Base-by-base conservation (phyloP, 208 protist genomes). In the Crithidia sp. region DNA sequence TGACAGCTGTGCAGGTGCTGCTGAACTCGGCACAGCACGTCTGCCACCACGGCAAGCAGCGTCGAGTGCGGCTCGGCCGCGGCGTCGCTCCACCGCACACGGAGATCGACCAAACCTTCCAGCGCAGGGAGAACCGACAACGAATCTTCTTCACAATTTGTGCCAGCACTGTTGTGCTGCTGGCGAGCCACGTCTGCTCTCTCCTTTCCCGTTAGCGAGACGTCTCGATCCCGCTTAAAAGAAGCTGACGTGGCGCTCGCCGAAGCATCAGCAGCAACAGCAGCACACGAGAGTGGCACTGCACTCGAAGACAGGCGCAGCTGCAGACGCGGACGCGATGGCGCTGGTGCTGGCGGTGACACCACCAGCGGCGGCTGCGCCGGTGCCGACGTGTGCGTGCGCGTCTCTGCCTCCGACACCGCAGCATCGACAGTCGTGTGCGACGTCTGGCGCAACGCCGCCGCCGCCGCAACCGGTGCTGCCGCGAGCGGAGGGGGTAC, bases 401-500 rank as follows among this genome's bases (percentile, higher is more conserved):
- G 28, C 28, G 28, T 28, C 0, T 28, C 28, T 28, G 28, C 28
- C 28, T 28, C 28, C 28, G 28, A 28, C 28, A 28, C 28, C 28
- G 28, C 28, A 28, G 28, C 28, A 28, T 28, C 28, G 28, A 28
- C 28, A 28, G 28, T 28, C 28, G 28, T 28, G 28, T 28, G 28
- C 28, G 28, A 28, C 28, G 28, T 28, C 28, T 28, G 0, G 28
- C 28, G 28, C 28, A 28, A 28, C 28, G 28, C 28, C 28, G 28
- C 28, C 28, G 28, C 44, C 13, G 37, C 9, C 7, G 65, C 43
- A 17, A 39, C 45, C 47, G 69, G n/a, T 28, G 74, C 63, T n/a
- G 74, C 37, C 9, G 67, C 60, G 14, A 79, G 54, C 17, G 74
- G 74, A 19, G 74, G 50, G n/a, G 67, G 67, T 52, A 79, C 53